Conservation (phyloP, 1,284 basidiomycete species). For the Apiotrichum veenhuisii region DNA sequence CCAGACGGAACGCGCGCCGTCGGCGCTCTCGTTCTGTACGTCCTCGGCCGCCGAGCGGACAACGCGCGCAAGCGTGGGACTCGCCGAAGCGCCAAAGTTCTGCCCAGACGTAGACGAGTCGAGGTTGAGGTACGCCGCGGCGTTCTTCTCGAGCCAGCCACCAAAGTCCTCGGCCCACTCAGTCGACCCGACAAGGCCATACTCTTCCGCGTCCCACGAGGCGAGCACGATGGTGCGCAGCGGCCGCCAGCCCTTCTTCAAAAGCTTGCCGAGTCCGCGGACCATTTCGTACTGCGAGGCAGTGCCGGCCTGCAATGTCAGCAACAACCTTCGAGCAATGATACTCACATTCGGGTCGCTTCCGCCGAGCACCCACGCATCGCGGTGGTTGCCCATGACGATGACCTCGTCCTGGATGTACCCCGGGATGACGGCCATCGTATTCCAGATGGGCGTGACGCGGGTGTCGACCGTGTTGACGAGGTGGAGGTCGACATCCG, state of each 20-base stretch:
- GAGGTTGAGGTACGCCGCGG: slow-evolving; percentile 81
- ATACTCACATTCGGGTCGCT: slow-evolving; percentile 63
- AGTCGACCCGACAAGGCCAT: slow-evolving; percentile 79
- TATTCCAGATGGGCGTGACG: slow-evolving; percentile 61
- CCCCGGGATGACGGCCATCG: slow-evolving; percentile 85
- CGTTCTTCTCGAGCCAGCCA: slow-evolving; percentile 67
- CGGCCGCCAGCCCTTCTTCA: slow-evolving; percentile 79
- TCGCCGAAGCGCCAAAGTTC: slow-evolving; percentile 53
- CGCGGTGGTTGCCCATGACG: slow-evolving; percentile 79
- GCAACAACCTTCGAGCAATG: no score
- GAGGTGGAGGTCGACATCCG: slow-evolving; percentile 50
- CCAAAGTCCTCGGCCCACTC: slow-evolving; percentile 88
- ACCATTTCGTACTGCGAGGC: slow-evolving; percentile 80
- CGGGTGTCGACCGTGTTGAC: slow-evolving; percentile 64
- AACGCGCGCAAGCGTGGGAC: slow-evolving; percentile 66
- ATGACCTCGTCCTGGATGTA: slow-evolving; percentile 81
- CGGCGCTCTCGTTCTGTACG: slow-evolving; percentile 56
- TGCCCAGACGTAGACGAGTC: slow-evolving; percentile 70
- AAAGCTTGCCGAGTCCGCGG: slow-evolving; percentile 70
- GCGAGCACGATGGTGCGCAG: slow-evolving; percentile 82
- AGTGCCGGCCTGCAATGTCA: slow-evolving; percentile 65
- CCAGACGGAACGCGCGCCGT: slow-evolving; percentile 45
- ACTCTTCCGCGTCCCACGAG: slow-evolving; percentile 92
- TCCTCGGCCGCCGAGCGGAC: slow-evolving; percentile 64
- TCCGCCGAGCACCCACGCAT: slow-evolving; percentile 69